Evolutionary conservation across 83 land plant genomes (phyloP).

Genomic region (Picea mariana): DNA sequence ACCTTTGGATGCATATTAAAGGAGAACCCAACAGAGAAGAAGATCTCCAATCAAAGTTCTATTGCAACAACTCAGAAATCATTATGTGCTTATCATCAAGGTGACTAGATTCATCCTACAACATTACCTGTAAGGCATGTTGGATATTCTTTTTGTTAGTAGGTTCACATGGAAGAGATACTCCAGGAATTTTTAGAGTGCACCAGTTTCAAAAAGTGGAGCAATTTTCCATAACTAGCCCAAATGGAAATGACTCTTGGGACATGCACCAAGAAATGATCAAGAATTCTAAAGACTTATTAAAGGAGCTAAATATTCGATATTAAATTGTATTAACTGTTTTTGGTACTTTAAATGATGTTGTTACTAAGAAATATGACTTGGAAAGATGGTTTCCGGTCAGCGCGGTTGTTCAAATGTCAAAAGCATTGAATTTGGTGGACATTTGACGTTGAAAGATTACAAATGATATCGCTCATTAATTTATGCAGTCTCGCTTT

Average conservation of each 20-base stretch:
- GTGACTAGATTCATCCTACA: conserved; percentile 88
- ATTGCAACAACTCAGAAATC: conserved; percentile 99
- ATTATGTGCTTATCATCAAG: conserved; percentile 86
- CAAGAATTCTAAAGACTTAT: conserved; percentile 93
- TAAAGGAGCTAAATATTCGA: conserved; percentile 51
- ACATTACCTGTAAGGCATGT: conserved; percentile 70
- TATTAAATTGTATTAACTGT: no score
- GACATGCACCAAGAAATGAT: conserved; percentile 97
- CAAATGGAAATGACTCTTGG: conserved; percentile 86
- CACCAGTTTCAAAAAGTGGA: conserved; percentile 99
- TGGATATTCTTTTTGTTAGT: not conserved
- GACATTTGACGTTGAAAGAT: no score
- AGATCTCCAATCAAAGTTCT: no score
- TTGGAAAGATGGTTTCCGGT: no score
- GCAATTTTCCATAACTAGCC: conserved; percentile 93
- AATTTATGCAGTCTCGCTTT: no score
- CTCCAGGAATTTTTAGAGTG: conserved; percentile 92
- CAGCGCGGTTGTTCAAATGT: no score
- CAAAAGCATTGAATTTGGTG: no score
- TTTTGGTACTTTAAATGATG: no score
- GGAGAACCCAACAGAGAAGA: no score
- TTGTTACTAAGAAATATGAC: no score
- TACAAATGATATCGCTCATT: no score
- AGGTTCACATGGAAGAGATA: conserved; percentile 96
- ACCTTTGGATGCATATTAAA: no score